Conservation (phyloP, 495 filamentous ascomycete genomes). For the Xylaria nigripes region DNA sequence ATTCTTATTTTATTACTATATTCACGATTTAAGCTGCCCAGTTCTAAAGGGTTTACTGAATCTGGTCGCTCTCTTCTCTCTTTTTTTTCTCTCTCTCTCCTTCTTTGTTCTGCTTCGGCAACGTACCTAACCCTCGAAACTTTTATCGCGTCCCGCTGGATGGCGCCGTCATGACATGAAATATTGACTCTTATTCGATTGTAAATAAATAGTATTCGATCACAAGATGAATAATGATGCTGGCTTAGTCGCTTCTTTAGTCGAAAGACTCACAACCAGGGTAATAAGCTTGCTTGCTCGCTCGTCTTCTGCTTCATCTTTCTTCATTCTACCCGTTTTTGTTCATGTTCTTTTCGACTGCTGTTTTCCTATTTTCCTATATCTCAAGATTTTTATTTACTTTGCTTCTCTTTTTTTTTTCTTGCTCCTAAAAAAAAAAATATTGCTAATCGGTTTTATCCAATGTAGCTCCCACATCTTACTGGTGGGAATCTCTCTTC, state of each 20-base stretch:
- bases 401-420: background rate
- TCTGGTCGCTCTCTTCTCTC: background rate
- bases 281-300: conserved; percentile 29
- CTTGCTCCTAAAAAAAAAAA: background rate
- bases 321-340: background rate
- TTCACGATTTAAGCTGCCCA: background rate
- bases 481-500: conserved; percentile 52
- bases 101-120: background rate
- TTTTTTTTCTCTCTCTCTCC: background rate
- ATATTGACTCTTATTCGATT: conserved; percentile 17
- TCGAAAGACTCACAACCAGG: conserved; percentile 56
- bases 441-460: background rate
- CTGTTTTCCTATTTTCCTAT: background rate
- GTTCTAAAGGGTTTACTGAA: background rate
- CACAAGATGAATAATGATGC: conserved; percentile 54
- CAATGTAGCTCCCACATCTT: conserved; percentile 51
- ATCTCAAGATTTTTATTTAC: no score
- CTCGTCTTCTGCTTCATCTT: background rate
- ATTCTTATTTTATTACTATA: background rate
- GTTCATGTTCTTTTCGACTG: background rate
- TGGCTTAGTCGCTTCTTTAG: conserved; percentile 53
- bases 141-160: conserved; percentile 17
- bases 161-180: conserved; percentile 30
- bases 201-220: conserved; percentile 26
- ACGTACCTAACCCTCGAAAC: background rate